These are phyloP conservation scores for Kazachstania bromeliacearum DNA, from an alignment of 805 yeast species.

Conservation along the genomic window DNA sequence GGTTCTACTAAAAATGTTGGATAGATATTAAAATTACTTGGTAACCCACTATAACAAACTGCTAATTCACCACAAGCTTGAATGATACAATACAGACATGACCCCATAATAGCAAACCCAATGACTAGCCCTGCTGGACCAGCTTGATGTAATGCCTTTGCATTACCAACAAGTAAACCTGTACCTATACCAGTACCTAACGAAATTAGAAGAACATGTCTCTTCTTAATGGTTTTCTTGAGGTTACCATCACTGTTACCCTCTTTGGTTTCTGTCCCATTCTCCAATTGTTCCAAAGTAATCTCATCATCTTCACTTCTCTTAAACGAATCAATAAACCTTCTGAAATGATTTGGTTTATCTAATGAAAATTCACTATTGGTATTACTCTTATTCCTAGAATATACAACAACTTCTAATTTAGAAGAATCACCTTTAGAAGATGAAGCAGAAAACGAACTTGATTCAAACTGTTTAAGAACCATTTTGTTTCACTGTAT, in stretches of 20 bases:
- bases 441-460: too few relatives aligned
- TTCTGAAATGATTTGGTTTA: too few relatives aligned
- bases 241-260: neutral
- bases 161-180: constrained; percentile 64
- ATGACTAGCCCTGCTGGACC: constrained; percentile 58
- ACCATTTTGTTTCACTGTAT: too few relatives aligned
- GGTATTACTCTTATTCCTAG: too few relatives aligned
- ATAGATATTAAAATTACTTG: constrained; percentile 54
- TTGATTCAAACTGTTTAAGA: too few relatives aligned
- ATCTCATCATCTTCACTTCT: constrained; percentile 6
- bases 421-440: too few relatives aligned
- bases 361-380: too few relatives aligned
- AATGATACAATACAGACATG: constrained; percentile 51
- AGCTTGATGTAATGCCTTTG: constrained; percentile 45
- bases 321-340: constrained; percentile 16
- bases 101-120: constrained; percentile 51
- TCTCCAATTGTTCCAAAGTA: neutral
- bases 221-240: constrained; percentile 22
- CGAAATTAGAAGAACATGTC: constrained; percentile 68
- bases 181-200: constrained; percentile 71
- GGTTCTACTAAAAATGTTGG: constrained; percentile 57
- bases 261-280: neutral
- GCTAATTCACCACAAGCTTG: constrained; percentile 61
- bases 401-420: too few relatives aligned
- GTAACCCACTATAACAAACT: constrained; percentile 49